These are phyloP conservation scores for Takashimella tepidaria DNA, from an alignment of 1,284 basidiomycete genomes.

Conservation along the genomic window DNA sequence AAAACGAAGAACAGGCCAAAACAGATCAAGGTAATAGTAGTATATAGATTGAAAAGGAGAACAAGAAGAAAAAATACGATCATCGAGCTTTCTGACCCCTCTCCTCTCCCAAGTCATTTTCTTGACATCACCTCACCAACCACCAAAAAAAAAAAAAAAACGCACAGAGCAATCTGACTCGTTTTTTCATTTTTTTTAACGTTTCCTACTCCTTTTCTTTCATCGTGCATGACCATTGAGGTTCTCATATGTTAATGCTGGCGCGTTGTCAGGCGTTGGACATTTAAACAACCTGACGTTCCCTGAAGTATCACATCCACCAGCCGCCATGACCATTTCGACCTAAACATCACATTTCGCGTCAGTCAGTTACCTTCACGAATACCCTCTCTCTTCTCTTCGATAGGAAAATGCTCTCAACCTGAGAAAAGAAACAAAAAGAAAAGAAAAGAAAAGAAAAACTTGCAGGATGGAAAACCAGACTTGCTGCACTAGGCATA, in stretches of 20 bases:
- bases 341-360: no score
- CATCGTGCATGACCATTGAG: not conserved
- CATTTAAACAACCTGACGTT: conserved; percentile 43
- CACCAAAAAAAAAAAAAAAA: no score
- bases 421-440: no score
- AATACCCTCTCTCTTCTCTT: not conserved
- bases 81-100: not conserved
- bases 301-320: conserved; percentile 44
- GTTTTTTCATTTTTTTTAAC: no score
- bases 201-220: no score
- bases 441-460: not conserved
- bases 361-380: not conserved
- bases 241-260: not conserved
- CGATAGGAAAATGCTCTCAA: not conserved
- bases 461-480: conserved; percentile 49
- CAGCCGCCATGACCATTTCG: conserved; percentile 45
- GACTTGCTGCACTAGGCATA: conserved; percentile 39
- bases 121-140: no score
- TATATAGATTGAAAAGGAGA: not conserved
- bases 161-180: no score
- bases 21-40: not conserved
- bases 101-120: not conserved
- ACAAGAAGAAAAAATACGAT: not conserved
- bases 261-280: conserved; percentile 20
- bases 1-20: not conserved